Evolutionary conservation across 2,329 filamentous ascomycete genomes (phyloP).

Genomic region (Xylaria sp.): DNA sequence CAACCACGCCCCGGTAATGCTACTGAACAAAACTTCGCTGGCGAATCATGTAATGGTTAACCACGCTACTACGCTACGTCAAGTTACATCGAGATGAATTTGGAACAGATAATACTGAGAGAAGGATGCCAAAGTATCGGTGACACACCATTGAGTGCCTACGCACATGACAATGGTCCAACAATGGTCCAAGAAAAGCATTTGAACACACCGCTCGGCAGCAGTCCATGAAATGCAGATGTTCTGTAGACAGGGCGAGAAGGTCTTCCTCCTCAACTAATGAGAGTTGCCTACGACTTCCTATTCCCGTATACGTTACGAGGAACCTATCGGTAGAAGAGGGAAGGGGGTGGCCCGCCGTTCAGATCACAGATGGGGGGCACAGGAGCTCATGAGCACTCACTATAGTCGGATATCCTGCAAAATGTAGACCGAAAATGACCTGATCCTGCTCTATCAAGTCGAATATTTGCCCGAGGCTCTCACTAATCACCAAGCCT

Average conservation of each 20-base stretch:
- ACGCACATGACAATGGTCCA: too few species aligned
- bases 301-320: background rate
- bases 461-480: background rate
- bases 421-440: background rate
- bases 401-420: background rate
- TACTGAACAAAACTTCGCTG: background rate
- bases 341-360: background rate
- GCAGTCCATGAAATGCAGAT: background rate
- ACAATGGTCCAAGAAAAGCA: background rate
- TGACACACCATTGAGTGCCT: background rate
- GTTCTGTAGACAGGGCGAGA: background rate
- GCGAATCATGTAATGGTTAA: too few species aligned
- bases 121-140: too few species aligned
- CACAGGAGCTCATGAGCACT: background rate
- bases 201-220: background rate
- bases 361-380: background rate
- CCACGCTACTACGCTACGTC: too few species aligned
- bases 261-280: background rate
- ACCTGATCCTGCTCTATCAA: background rate
- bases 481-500: background rate
- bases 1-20: background rate
- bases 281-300: background rate
- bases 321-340: background rate
- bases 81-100: too few species aligned
- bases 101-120: too few species aligned